Evolutionary conservation across 331 rosid genomes (phyloP), one percentile per base, ranked within the genome.

Genomic region (Malus hybrid): DNA sequence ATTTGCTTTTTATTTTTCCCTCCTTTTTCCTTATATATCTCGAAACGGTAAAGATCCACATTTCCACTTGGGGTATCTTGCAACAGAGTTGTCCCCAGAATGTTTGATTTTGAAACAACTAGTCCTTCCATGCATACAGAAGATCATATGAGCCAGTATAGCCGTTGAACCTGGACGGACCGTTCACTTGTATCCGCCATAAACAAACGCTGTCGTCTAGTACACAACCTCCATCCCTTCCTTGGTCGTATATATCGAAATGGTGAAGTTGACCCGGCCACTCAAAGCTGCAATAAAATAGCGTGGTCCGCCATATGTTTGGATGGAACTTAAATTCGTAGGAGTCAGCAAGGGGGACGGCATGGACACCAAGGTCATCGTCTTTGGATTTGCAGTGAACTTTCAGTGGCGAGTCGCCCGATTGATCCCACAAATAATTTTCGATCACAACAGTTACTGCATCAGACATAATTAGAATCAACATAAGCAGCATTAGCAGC

Each of bases 201-300:
- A 12, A 31, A 10, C 71, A 48, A 66, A 62, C 19, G 13, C 50
- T 29, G 70, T 54, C 59, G 19, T 54, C 59, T 16, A 54, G 59
- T 16, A 54, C 9, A 54, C 59, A 54, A 54, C 59, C 59, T 54
- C 59, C 59, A 54, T 54, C 59, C n/a, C 59, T 54, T 6, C 10
- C 9, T 18, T 16, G n/a, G 1, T 6, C 39, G 77, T 73, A 73
- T n/a, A 73, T 73, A 10, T 73, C 69, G 36, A 73, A 73, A 60
- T 61, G 27, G 44, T 42, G 69, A 28, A 62, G 5, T 4, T 54
- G 59, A 1, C 46, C 46, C 4, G 24, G 27, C 69, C 77, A 61
- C 18, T 39, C 14, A 15, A 73, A 33, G 10, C 57, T 34, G 22
- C 77, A 73, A 14, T 27, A 42, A 39, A 11, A 60, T 13, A 32